A percentile compares a stretch with the other conserved stretches of the same genome.
phyloP scores from a whole-genome alignment of 306 rosid species.

The Phaseolus lunatus region DNA sequence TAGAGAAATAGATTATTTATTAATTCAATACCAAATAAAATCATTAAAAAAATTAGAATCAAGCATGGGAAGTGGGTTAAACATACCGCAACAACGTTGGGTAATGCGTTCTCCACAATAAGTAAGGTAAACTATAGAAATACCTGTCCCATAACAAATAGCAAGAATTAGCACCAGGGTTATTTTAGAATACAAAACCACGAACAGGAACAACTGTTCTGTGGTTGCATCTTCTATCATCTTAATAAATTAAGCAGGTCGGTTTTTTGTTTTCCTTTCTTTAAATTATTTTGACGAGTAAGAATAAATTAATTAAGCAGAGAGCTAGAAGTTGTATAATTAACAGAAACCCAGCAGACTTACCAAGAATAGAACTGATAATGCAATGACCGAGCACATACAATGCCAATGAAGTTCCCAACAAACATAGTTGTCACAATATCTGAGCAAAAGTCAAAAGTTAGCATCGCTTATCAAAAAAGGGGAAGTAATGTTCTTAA shows the following conservation, averaged over 20 bases:
- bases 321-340: conserved; percentile 11
- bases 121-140: conserved; percentile 84
- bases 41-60: background rate
- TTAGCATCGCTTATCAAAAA: conserved; percentile 38
- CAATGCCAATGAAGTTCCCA: conserved; percentile 90
- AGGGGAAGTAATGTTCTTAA: conserved; percentile 18
- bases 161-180: conserved; percentile 31
- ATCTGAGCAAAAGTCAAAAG: conserved; percentile 60
- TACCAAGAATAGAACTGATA: conserved; percentile 98
- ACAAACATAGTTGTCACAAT: conserved; percentile 87
- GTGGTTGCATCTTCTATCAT: background rate
- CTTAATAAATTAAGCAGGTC: background rate
- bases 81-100: conserved; percentile 73
- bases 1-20: conserved; percentile 31
- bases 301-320: conserved; percentile 34
- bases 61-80: background rate
- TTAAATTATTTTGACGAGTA: background rate
- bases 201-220: background rate
- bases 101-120: conserved; percentile 78
- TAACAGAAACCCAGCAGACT: conserved; percentile 48
- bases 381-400: conserved; percentile 93
- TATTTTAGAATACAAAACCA: conserved; percentile 11
- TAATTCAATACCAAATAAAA: conserved; percentile 6
- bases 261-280: background rate
- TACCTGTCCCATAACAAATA: conserved; percentile 69